Percentiles rank a stretch among this genome's conserved stretches.
Conservation (phyloP, 768 basidiomycete species). For the Rossbeevera mucosa region DNA sequence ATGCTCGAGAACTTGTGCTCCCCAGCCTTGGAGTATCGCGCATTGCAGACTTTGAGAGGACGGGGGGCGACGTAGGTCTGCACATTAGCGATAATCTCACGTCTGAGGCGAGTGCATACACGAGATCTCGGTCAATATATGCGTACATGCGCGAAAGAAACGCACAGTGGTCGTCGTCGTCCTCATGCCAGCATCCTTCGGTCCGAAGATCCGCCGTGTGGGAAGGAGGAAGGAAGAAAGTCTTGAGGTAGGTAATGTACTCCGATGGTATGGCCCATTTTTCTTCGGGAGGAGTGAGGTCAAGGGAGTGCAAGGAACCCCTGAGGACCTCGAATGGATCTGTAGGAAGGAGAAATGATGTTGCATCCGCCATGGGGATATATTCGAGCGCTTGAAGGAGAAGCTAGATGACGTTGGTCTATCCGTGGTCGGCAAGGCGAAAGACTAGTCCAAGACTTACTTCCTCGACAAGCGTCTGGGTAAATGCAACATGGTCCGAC, state of each 20-base stretch:
- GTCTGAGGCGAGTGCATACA: conserved; percentile 18
- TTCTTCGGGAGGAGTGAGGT: conserved; percentile 41
- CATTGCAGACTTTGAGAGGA: conserved; percentile 42
- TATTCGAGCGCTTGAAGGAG: conserved; percentile 35
- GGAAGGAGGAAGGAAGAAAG: conserved; percentile 11
- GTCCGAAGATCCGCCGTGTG: conserved; percentile 30
- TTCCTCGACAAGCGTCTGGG: conserved; percentile 44
- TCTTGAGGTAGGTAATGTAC: conserved; percentile 17
- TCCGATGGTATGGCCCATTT: conserved; percentile 33
- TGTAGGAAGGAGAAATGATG: conserved; percentile 46
- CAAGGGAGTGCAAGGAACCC: conserved; percentile 29
- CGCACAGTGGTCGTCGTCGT: conserved; percentile 35
- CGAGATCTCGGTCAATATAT: not conserved
- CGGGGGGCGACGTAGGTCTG: conserved; percentile 40
- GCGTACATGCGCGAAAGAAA: conserved; percentile 17
- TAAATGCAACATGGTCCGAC: conserved; percentile 51
- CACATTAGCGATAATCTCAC: conserved; percentile 18
- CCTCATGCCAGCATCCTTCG: conserved; percentile 31
- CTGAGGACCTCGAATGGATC: conserved; percentile 51
- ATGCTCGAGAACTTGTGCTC: conserved; percentile 18
- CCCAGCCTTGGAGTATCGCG: conserved; percentile 46
- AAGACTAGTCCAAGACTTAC: conserved; percentile 24
- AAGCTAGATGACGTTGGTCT: conserved; percentile 32
- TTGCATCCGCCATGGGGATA: conserved; percentile 48
- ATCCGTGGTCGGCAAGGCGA: not conserved